A percentile compares a stretch with the other conserved stretches of the same genome.
Conservation (phyloP, 1,139 yeast genomes). For the Magnusiomyces magnusii region DNA sequence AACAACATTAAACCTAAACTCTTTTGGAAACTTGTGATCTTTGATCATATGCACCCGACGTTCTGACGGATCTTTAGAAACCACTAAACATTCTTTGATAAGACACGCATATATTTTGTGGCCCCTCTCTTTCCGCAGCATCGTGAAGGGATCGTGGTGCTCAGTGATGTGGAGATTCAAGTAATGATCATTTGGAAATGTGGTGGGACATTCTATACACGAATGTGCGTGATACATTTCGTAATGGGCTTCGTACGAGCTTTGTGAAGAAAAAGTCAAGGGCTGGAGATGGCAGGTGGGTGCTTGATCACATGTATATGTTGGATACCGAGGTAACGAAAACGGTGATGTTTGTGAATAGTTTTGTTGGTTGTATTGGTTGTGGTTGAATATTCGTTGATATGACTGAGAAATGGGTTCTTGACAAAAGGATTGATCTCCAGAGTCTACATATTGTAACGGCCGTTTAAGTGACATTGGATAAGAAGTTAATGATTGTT, state of each 20-base stretch:
- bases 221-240: constrained; percentile 21
- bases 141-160: constrained; percentile 45
- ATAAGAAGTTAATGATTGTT: too few relatives aligned
- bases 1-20: neutral
- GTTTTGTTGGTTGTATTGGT: neutral
- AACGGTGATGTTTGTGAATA: neutral
- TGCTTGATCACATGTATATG: constrained; percentile 10
- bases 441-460: neutral
- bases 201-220: constrained; percentile 40
- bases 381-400: neutral
- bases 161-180: constrained; percentile 49
- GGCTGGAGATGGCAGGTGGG: constrained; percentile 12
- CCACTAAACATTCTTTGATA: constrained; percentile 34
- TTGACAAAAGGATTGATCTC: neutral
- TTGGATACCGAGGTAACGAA: neutral
- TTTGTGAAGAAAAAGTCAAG: constrained; percentile 3
- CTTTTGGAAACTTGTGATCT: constrained; percentile 44
- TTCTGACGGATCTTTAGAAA: constrained; percentile 36
- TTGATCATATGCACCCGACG: constrained; percentile 45
- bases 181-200: constrained; percentile 39
- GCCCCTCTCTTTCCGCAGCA: constrained; percentile 37
- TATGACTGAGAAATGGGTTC: neutral
- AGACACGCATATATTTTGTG: constrained; percentile 41
- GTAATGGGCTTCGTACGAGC: constrained; percentile 24
- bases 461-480: neutral